Base-by-base conservation (phyloP, 2,329 filamentous ascomycete species). In the Fusarium torreyae region DNA sequence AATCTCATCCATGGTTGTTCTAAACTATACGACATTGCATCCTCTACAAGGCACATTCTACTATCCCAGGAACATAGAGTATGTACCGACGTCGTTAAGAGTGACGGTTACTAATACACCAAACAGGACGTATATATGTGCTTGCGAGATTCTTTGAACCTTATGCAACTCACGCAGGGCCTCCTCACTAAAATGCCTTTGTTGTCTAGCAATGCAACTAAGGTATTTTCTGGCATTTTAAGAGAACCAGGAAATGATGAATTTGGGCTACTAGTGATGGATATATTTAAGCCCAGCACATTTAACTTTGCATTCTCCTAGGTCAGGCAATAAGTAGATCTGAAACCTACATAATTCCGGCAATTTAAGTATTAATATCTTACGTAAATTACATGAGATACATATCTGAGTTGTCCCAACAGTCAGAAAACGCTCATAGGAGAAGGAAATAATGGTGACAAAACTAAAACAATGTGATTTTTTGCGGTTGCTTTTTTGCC, bases 221-320 rank as follows among this genome's bases (percentile, higher is more conserved):
- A 17, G 15, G 22, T 28, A 2, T 51, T 51, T 11, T 18, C 5
- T 1, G 13, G n/a, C 9, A 13, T 20, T 6, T 0, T 13, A 7
- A 2, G 1, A 3, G 34, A 20, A 4, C 0, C 11, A 0, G 14
- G 8, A 3, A n/a, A 40, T 1, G n/a, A 40, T 7, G 48, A 20
- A 7, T 40, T 51, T 5, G 15, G 22, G 2, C 8, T 2, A 3
- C 22, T 51, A 15, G 48, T 51, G 22, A 22, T 15, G 3, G 1
- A 20, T 15, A 13, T 20, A 20, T 24, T 51, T 15, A 51, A 40
- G 6, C 33, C 48, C 1, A 40, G 22, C 4, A 39, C 20, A 13
- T 51, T 51, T 14, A 51, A 28, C n/a, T 51, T 51, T 28, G 22
- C 22, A 24, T 24, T 24, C 22, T 24, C 22, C 22, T 24, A 24